Base-by-base conservation (phyloP, 352 stramenopile genomes). In the Phytopythium mirpurense region DNA sequence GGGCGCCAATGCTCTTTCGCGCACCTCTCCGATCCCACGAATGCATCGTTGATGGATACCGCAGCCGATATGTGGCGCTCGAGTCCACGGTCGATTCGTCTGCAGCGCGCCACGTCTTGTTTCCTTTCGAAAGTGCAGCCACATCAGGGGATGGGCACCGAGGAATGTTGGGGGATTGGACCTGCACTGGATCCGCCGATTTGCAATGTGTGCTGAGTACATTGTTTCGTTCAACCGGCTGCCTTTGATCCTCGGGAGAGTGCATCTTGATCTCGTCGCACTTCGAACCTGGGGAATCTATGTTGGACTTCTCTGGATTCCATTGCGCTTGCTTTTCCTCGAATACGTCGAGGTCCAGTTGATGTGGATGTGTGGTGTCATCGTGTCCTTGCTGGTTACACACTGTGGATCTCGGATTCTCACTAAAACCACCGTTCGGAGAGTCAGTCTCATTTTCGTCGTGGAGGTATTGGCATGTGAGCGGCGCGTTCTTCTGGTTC, bases 1-100 rank as follows among this genome's bases (percentile, higher is more conserved):
- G 12, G 12, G 8, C 21, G 3, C 31, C 8, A 5, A 42, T 42
- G 24, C 41, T 34, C 11, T 21, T 47, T 10, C 41, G 41, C 26
- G 16, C 21, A 5, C 34, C 34, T 32, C 62, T 38, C 21, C 65
- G 56, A 49, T 54, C 62, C 69, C 69, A 77, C 16, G 62, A 74
- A 35, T 71, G 59, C 55, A 82, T 80, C 4, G 67, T 74, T 16
- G 64, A 70, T 21, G 71, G 71, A 51, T 85, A 80, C 6, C 63
- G 57, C 26, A 47, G 36, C 15, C 35, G 48, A 5, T 45, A 54
- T 3, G 26, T 16, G 24, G 34, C 35, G 48, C 48, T 54, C 1
- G 34, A 32, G 35, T 11, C 24, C 11, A 9, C 26, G n/a, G 11
- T 38, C 14, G 10, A 24, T 10, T 54, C 48, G 16, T 32, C 48